A percentile compares a stretch with the other conserved stretches of the same genome.
phyloP scores from a whole-genome alignment of 164 flowering plant genomes.

The Stephania cephalantha region DNA sequence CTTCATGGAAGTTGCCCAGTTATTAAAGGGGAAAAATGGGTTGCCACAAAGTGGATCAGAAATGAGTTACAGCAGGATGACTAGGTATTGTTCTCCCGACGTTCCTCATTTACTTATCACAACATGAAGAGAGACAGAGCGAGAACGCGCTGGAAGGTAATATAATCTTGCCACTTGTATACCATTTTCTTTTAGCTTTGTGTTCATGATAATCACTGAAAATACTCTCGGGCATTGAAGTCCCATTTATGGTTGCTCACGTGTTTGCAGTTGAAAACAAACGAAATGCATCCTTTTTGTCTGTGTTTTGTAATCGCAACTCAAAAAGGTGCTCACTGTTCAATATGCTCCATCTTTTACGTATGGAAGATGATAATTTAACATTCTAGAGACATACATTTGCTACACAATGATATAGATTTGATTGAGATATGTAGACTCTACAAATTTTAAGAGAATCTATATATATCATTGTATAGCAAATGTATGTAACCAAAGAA shows the following conservation, averaged over 20 bases:
- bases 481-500: no score
- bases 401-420: no score
- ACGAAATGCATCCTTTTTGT: not conserved
- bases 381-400: no score
- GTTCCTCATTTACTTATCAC: no score
- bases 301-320: no score
- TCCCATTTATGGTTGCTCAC: not conserved
- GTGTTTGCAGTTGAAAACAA: not conserved
- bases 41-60: constrained; percentile 96
- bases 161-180: not conserved
- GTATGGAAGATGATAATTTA: no score
- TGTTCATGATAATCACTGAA: not conserved
- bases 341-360: no score
- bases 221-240: not conserved
- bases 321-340: no score
- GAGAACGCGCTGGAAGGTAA: not conserved
- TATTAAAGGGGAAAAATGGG: constrained; percentile 90
- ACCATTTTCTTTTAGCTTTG: not conserved
- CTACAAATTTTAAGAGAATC: no score
- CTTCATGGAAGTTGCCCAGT: constrained; percentile 98
- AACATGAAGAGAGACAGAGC: not conserved
- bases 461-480: no score
- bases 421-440: no score
- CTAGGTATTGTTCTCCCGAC: not conserved
- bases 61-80: constrained; percentile 43